phyloP scores from a whole-genome alignment of 192 early-diverging fungal genomes.

The Polychytrium aggregatum region DNA sequence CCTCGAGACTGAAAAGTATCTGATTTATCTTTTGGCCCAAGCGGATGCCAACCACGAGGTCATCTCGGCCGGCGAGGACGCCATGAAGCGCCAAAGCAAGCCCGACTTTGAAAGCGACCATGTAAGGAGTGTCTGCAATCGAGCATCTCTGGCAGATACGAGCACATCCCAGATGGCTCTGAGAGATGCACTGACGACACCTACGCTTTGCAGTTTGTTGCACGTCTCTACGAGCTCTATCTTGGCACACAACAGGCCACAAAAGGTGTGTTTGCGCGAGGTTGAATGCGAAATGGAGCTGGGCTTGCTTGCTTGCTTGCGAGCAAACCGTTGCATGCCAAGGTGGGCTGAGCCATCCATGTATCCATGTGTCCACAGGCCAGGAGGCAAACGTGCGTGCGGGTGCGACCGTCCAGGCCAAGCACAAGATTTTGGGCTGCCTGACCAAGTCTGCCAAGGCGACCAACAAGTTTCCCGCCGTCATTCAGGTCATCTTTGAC shows the following conservation, averaged over 20 bases:
- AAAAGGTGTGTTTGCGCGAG: background rate
- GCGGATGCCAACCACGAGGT: constrained; percentile 64
- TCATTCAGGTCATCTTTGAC: constrained; percentile 67
- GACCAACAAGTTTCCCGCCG: constrained; percentile 52
- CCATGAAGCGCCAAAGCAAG: constrained; percentile 54
- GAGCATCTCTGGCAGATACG: background rate
- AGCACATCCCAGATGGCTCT: no score
- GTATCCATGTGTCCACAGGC: no score
- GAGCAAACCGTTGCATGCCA: no score
- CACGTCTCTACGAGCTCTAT: constrained; percentile 45
- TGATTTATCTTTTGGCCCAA: constrained; percentile 43
- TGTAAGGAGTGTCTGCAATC: background rate
- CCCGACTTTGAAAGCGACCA: constrained; percentile 55
- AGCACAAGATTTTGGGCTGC: constrained; percentile 48
- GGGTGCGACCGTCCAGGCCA: constrained; percentile 45
- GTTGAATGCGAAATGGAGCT: background rate
- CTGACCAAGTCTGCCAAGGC: constrained; percentile 57
- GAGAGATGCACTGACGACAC: no score
- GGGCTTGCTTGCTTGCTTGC: background rate
- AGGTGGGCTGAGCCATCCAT: no score
- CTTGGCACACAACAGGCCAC: constrained; percentile 26
- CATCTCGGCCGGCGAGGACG: constrained; percentile 65
- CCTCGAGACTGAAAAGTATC: constrained; percentile 57
- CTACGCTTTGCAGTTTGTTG: constrained; percentile 24
- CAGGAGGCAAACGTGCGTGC: no score